Evolutionary conservation across 129 eudicot genomes (phyloP), one percentile per base, ranked within the genome.

Genomic region (Pulicaria dysenterica): DNA sequence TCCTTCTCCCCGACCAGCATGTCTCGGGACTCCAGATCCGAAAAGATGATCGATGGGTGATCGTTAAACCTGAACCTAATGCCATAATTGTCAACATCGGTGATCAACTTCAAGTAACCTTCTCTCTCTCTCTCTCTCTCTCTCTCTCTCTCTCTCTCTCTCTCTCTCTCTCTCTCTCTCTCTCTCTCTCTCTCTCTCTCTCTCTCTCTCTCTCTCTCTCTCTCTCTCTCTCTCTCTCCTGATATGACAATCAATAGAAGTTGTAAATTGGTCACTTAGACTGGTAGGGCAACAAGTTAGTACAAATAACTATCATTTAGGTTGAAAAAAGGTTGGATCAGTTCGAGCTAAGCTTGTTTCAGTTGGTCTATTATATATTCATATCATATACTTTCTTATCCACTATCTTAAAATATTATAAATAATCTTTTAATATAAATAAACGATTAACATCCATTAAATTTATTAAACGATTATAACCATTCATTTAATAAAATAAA

Each of bases 21-120:
- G 97, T 92, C 14, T 51, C 74, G 0, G 97, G 97, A 19, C 94
- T 92, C 38, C 97, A 92, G 72, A 88, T 92, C 57, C 84, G 85
- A 2, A 76, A 75, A 64, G 73, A 66, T 56, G 62, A 77, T 36
- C 75, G 47, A 3, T 92, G 97, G 97, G 74, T 86, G 7, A 89
- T 91, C 0, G 91, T 92, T 5, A 86, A 81, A 65, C 94, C 96
- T 11, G 88, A 82, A 55, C 79, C 63, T 14, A 84, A 89, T 69
- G 91, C 97, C 11, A 69, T 92, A 59, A 85, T 89, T 6, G 85
- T 92, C 55, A 92, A 92, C 14, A 92, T 92, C 8, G 96, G 96
- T 9, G 97, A 89, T 70, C 97, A 92, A 82, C 77, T 92, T 72
- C 96, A 92, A 87, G 97, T 91, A 69, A 15, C 6, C 48, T 58